These are phyloP conservation scores for Aspergillus bridgeri DNA, from an alignment of 495 filamentous ascomycete genomes.

Conservation along the genomic window DNA sequence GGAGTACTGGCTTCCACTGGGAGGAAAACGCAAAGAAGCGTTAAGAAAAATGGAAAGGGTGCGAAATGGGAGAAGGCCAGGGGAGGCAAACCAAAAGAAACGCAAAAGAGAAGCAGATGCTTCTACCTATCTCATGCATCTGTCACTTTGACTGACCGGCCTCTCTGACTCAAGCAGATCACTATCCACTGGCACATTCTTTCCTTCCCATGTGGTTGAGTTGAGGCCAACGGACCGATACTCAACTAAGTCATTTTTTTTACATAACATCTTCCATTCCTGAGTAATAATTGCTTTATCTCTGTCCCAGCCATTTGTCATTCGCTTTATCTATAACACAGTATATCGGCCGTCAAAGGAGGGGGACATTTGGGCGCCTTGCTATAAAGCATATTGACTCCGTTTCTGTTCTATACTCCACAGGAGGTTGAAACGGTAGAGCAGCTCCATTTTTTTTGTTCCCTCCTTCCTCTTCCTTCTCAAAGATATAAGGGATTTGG, in stretches of 20 bases:
- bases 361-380: neutral
- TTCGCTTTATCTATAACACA: slow-evolving; percentile 22
- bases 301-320: slow-evolving; percentile 16
- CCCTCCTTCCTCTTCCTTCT: neutral
- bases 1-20: too few species aligned
- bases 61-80: neutral
- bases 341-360: neutral
- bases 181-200: slow-evolving; percentile 16
- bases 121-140: too few species aligned
- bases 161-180: slow-evolving; percentile 6
- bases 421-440: neutral
- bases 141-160: too few species aligned
- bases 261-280: slow-evolving; percentile 28
- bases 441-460: neutral
- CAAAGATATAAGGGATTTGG: neutral
- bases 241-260: slow-evolving; percentile 19
- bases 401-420: neutral
- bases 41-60: too few species aligned
- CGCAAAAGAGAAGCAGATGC: neutral
- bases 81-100: neutral
- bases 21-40: too few species aligned
- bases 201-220: slow-evolving; percentile 8
- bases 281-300: slow-evolving; percentile 13
- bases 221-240: neutral
- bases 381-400: neutral